These are phyloP conservation scores for Phytophthora cactorum DNA, from an alignment of 352 stramenopile genomes.

Conservation along the genomic window DNA sequence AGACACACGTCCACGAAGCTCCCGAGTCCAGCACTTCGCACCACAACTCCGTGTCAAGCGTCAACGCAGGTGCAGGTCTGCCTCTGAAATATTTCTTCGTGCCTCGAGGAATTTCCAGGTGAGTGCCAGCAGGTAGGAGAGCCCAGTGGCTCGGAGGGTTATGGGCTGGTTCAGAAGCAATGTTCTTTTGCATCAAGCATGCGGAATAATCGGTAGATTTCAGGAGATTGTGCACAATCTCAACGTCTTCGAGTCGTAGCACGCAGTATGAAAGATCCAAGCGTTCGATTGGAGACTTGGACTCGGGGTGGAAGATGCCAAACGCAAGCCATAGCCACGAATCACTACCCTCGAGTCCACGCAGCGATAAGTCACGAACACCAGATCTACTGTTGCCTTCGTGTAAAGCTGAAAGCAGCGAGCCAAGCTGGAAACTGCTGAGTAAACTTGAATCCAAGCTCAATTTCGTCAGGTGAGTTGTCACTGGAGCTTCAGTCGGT, in stretches of 20 bases:
- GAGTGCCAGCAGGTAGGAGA: constrained; percentile 18
- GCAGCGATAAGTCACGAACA: constrained; percentile 42
- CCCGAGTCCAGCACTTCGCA: constrained; percentile 25
- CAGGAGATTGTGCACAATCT: constrained; percentile 21
- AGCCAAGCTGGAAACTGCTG: constrained; percentile 34
- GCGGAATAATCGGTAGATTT: constrained; percentile 5
- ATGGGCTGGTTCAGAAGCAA: neutral
- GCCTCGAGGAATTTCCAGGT: constrained; percentile 22
- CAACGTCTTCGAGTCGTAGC: constrained; percentile 37
- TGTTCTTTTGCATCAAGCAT: constrained; percentile 14
- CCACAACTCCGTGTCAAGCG: constrained; percentile 20
- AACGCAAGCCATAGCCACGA: constrained; percentile 52
- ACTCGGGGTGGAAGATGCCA: constrained; percentile 34
- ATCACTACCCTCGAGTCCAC: constrained; percentile 29
- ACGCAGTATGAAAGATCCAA: constrained; percentile 54
- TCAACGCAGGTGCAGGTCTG: constrained; percentile 8
- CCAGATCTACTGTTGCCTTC: constrained; percentile 4
- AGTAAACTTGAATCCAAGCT: constrained; percentile 40
- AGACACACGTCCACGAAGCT: constrained; percentile 29
- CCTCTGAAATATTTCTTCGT: neutral
- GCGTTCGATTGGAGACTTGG: constrained; percentile 16
- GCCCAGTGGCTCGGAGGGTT: constrained; percentile 7
- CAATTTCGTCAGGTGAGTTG: constrained; percentile 21
- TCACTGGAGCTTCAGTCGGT: neutral
- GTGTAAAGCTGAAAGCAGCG: constrained; percentile 50